A percentile compares a stretch with the other conserved stretches of the same genome.
These are phyloP conservation scores for Pseudocercospora fijiensis DNA, from an alignment of 2,329 filamentous ascomycete species.

Conservation along the genomic window DNA sequence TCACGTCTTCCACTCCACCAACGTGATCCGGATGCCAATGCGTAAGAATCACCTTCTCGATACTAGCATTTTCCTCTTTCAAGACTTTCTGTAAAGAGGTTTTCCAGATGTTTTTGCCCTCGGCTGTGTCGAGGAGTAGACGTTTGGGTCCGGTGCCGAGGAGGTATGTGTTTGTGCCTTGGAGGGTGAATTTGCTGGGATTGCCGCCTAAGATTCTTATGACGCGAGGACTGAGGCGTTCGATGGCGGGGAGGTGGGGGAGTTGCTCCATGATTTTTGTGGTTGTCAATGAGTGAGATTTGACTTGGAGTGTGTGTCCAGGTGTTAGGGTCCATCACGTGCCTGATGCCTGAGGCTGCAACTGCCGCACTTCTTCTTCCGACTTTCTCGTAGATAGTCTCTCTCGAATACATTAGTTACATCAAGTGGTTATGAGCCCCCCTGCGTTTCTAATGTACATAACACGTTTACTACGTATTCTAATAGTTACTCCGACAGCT, in stretches of 20 bases:
- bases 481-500: too few relatives aligned
- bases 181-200: conserved; percentile 75
- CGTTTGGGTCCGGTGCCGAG: conserved; percentile 71
- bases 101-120: conserved; percentile 75
- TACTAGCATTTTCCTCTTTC: conserved; percentile 63
- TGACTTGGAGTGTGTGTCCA: too few relatives aligned
- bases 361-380: too few relatives aligned
- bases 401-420: too few relatives aligned
- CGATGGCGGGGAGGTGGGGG: conserved; percentile 66
- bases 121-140: conserved; percentile 85
- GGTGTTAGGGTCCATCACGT: too few relatives aligned
- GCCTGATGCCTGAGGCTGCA: too few relatives aligned
- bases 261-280: conserved; percentile 41
- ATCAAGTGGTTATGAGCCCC: too few relatives aligned
- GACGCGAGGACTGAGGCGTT: conserved; percentile 73
- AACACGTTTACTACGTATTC: too few relatives aligned
- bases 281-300: not conserved
- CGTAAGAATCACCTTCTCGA: conserved; percentile 73
- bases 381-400: too few relatives aligned
- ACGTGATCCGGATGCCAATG: conserved; percentile 93
- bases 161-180: conserved; percentile 92
- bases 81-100: conserved; percentile 64
- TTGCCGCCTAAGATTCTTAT: conserved; percentile 88
- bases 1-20: conserved; percentile 69
- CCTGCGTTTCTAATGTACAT: too few relatives aligned